Evolutionary conservation across 2,329 filamentous ascomycete species (phyloP), one percentile per base, ranked within the genome.

Genomic region (Aspergillus caelatus): DNA sequence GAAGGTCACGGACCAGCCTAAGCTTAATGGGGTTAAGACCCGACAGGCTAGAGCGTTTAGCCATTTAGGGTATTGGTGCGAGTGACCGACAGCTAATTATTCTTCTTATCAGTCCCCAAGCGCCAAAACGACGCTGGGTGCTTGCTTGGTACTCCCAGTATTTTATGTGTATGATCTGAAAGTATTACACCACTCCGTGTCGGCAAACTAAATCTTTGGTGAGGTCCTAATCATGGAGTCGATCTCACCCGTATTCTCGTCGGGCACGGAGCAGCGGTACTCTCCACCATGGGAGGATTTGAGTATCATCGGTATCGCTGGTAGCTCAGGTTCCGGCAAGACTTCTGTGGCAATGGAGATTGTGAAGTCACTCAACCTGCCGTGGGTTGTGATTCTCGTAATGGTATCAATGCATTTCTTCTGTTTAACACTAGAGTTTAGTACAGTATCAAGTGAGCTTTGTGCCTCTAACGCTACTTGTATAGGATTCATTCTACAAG

Each of bases 311-410:
- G 95, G 93, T 57, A 91, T 99, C 71, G 94, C 95, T 68, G 95
- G 95, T 43, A 95, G 92, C 79, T 98, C 94, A 32, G 95, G 95
- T 48, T 98, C 94, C 30, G 89, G 94, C 62, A 99, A 99, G 83
- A 97, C 94, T 8, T 97, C 94, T 8, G 82, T 99, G 60, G 94
- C 95, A 36, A 87, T 96, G 76, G 93, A 94, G 67, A 97, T 99
- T 71, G 92, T 98, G 68, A 90, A 87, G 72, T 90, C 91, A 72
- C 82, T 99, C 71, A 97, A 95, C 79, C 82, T 99, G 67, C 95
- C 95, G 62, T 99, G 95, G 94, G 95, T 99, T 65, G 94, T 97
- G 57, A 97, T 99, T 79, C 80, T 99, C 71, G 96, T 94, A 48
- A 98, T 99, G 90, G 93, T 94, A 85, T 74, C 45, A 32, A 32